phyloP scores from a whole-genome alignment of 495 filamentous ascomycete genomes.

The Halenospora varia region DNA sequence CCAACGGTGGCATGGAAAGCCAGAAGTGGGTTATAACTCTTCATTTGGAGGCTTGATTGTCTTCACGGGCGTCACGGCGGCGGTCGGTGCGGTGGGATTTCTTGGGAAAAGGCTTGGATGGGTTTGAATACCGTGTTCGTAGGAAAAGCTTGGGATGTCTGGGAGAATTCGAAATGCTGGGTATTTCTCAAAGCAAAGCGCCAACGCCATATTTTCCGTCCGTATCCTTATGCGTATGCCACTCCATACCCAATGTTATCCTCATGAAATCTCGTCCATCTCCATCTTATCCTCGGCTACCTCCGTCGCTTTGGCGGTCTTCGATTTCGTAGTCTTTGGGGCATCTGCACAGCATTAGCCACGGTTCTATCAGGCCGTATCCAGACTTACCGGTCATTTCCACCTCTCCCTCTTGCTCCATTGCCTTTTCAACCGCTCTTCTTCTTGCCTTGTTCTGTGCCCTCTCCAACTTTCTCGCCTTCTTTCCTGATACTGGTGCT shows the following conservation, averaged over 20 bases:
- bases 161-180: neutral
- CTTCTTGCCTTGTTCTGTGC: constrained; percentile 22
- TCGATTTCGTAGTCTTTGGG: constrained; percentile 19
- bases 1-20: constrained; percentile 31
- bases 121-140: constrained; percentile 22
- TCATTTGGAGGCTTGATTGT: constrained; percentile 51
- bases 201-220: neutral
- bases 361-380: neutral
- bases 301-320: constrained; percentile 6
- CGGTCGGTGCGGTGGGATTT: constrained; percentile 44
- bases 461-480: constrained; percentile 25
- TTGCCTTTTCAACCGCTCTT: constrained; percentile 23
- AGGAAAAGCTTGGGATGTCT: neutral
- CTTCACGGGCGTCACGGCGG: constrained; percentile 52
- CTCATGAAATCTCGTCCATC: constrained; percentile 13
- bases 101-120: constrained; percentile 40
- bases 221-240: neutral
- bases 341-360: constrained; percentile 12
- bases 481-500: constrained; percentile 27
- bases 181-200: neutral
- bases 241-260: neutral
- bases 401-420: constrained; percentile 24
- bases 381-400: constrained; percentile 23
- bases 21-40: constrained; percentile 39
- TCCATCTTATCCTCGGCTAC: constrained; percentile 22